These are phyloP conservation scores for Aspergillus melleus DNA, from an alignment of 2,329 filamentous ascomycete species.

Conservation along the genomic window DNA sequence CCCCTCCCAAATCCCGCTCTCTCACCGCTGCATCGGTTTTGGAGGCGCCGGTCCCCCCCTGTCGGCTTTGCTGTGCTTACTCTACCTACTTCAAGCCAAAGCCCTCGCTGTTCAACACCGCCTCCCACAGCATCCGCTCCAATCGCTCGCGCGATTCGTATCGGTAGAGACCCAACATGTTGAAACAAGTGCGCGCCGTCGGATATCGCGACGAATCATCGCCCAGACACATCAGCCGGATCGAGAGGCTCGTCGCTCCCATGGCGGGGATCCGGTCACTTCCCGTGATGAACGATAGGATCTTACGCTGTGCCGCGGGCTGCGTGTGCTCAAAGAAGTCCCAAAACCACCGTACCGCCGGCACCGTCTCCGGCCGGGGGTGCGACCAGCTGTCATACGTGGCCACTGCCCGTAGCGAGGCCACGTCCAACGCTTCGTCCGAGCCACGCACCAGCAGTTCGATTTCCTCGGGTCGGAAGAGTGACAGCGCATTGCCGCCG, in stretches of 20 bases:
- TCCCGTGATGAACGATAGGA: slow-evolving; percentile 85
- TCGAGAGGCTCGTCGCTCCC: slow-evolving; percentile 75
- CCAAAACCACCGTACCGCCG: slow-evolving; percentile 85
- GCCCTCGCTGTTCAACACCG: slow-evolving; percentile 86
- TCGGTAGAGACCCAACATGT: slow-evolving; percentile 73
- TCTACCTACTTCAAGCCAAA: slow-evolving; percentile 71
- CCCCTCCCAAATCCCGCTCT: neutral
- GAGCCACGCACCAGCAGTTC: slow-evolving; percentile 83
- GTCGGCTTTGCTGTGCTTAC: neutral
- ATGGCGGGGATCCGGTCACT: slow-evolving; percentile 88
- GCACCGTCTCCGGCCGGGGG: slow-evolving; percentile 56
- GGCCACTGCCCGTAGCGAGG: slow-evolving; percentile 72
- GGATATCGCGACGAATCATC: slow-evolving; percentile 75
- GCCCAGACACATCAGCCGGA: slow-evolving; percentile 74
- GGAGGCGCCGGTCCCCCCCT: neutral
- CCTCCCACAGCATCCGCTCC: slow-evolving; percentile 74
- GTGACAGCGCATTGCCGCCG: slow-evolving; percentile 79
- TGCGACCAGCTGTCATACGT: slow-evolving; percentile 78
- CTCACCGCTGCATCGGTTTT: neutral
- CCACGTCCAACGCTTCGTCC: slow-evolving; percentile 78
- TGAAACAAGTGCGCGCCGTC: slow-evolving; percentile 88
- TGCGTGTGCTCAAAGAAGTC: slow-evolving; percentile 68
- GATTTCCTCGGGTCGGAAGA: slow-evolving; percentile 89
- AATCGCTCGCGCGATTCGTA: slow-evolving; percentile 68
- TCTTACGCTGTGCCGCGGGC: slow-evolving; percentile 69